phyloP scores from a whole-genome alignment of 2,329 filamentous ascomycete genomes.

The Aspergillus sergii region DNA sequence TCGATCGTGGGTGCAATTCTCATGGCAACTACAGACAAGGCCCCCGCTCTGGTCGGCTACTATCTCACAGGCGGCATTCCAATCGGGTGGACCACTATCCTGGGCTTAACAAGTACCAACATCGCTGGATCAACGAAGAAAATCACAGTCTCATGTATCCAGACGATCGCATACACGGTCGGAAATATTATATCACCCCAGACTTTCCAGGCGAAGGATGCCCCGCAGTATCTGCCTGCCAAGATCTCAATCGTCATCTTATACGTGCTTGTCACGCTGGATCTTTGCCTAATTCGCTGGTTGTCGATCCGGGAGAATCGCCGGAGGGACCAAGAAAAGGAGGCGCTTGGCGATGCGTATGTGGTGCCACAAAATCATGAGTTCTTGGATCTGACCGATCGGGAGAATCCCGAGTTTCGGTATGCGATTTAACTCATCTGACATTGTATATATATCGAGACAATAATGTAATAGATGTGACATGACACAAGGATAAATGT shows the following conservation, averaged over 20 bases:
- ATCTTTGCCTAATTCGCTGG: conserved; percentile 34
- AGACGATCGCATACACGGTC: conserved; percentile 40
- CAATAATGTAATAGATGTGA: not conserved
- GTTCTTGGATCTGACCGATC: conserved; percentile 32
- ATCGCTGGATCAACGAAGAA: conserved; percentile 42
- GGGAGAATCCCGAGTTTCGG: conserved; percentile 29
- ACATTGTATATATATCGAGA: not conserved
- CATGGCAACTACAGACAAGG: conserved; percentile 43
- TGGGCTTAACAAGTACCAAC: conserved; percentile 41
- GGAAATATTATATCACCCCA: conserved; percentile 49
- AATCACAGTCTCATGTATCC: conserved; percentile 37
- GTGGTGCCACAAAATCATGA: conserved; percentile 36
- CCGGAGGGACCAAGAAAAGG: conserved; percentile 30
- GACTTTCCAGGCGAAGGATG: conserved; percentile 43
- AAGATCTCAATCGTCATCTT: conserved; percentile 33
- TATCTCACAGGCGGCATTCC: conserved; percentile 43
- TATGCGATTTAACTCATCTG: conserved; percentile 22
- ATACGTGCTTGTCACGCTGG: conserved; percentile 31
- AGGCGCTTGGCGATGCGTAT: conserved; percentile 24
- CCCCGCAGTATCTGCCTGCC: conserved; percentile 30
- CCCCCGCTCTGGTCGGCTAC: conserved; percentile 40
- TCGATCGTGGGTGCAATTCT: conserved; percentile 41
- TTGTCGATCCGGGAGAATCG: conserved; percentile 32
- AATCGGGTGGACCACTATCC: conserved; percentile 43
- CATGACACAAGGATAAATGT: not conserved